Conservation (phyloP, 1,139 yeast genomes). For the Suhomyces choctaworum region DNA sequence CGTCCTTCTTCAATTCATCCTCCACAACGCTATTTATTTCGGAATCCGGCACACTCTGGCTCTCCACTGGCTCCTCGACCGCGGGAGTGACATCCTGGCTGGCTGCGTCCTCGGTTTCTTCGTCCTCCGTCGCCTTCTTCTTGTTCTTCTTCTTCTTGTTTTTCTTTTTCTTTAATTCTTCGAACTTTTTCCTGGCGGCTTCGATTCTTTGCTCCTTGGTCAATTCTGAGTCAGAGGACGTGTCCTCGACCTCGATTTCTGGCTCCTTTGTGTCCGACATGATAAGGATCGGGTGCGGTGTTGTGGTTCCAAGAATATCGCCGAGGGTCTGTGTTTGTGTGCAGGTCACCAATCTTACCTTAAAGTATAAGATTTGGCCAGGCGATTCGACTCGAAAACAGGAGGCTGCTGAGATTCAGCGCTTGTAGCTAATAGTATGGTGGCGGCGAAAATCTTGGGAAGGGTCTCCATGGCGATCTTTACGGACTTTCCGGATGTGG, state of each 20-base stretch:
- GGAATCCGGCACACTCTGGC: neutral
- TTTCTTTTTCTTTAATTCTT: slow-evolving; percentile 62
- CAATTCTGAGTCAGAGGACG: slow-evolving; percentile 23
- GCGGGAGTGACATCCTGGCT: slow-evolving; percentile 12
- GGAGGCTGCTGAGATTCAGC: too few species aligned
- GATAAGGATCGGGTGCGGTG: too few species aligned
- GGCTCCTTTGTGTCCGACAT: slow-evolving; percentile 11
- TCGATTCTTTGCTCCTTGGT: slow-evolving; percentile 59
- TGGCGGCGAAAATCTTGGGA: too few species aligned
- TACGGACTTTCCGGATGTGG: too few species aligned
- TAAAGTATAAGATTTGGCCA: too few species aligned
- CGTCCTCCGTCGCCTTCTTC: slow-evolving; percentile 14
- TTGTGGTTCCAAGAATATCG: too few species aligned
- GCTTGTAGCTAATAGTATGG: too few species aligned
- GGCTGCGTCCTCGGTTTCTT: slow-evolving; percentile 9
- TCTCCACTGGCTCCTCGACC: slow-evolving; percentile 1
- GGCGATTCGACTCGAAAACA: too few species aligned
- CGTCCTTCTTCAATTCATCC: slow-evolving; percentile 2
- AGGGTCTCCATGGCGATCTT: too few species aligned
- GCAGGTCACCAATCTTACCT: too few species aligned
- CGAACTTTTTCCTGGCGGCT: slow-evolving; percentile 64
- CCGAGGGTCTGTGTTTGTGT: too few species aligned
- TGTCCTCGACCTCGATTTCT: slow-evolving; percentile 9
- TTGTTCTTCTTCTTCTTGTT: slow-evolving; percentile 33
- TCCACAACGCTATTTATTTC: slow-evolving; percentile 1